Base-by-base conservation (phyloP, 352 stramenopile species). In the Phytophthora hybrid region DNA sequence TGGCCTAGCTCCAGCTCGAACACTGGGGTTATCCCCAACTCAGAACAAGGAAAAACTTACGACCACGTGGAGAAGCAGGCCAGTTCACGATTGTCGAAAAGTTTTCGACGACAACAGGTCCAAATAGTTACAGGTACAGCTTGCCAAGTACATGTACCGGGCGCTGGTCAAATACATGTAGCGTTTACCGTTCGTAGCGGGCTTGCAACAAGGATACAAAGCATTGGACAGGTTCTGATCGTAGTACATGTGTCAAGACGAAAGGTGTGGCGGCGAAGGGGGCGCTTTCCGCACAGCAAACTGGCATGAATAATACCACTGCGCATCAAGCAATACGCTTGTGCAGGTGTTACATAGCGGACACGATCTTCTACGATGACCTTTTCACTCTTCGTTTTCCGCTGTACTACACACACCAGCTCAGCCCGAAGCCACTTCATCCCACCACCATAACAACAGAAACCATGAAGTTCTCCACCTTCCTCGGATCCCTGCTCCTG, bases 401-500 rank as follows among this genome's bases (percentile, higher is more conserved):
- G 37, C 11, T 44, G 37, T 5, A 18, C 37, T 44, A 44, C 37
- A 16, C 37, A 44, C 37, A 41, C 37, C 13, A 44, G 37, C 37
- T 5, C 13, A 18, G 37, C 37, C 23, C 23, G 23, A 26, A 26
- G 23, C 23, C 23, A 26, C 23, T 26, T 26, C 23, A 26, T 26
- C 23, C 23, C 23, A 44, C 37, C 37, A 14, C 37, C 37, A 44
- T 31, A 31, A 31, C 4, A 44, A 7, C 13, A 18, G 9, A 11
- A 44, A 5, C 23, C 37, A 46, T 46, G 37, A 46, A 46, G 37
- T 46, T 46, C 37, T 6, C 37, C 11, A 16, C 37, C 37, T 18
- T 71, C 47, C 29, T 60, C 18, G 55, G 54, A 46, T 59, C 31
- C 26, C 2, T 64, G 6, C 60, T 32, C 47, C 26, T 37, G 13